A percentile compares a stretch with the other conserved stretches of the same genome.
phyloP scores from a whole-genome alignment of 2,329 filamentous ascomycete species.

The Ceratocystis cacaofunesta region DNA sequence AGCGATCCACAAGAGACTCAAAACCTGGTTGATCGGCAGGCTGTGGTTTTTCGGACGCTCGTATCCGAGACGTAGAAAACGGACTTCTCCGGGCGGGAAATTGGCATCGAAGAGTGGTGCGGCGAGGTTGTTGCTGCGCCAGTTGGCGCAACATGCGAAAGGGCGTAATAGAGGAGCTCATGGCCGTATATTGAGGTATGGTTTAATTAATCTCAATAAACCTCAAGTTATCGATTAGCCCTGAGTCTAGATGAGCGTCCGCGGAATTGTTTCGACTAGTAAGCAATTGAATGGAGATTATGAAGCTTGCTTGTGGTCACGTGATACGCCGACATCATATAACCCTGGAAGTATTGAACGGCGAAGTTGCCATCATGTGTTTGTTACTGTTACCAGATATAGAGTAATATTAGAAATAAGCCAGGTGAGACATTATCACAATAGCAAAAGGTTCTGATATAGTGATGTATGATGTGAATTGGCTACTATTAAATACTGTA shows the following conservation, averaged over 20 bases:
- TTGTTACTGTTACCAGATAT: too few species aligned
- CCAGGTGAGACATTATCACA: too few species aligned
- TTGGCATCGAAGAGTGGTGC: not conserved
- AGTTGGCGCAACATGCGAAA: slow-evolving; percentile 11
- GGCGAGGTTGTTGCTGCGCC: slow-evolving; percentile 12
- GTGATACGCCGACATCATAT: not conserved
- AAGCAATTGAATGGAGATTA: not conserved
- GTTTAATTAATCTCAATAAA: not conserved
- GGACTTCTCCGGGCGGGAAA: not conserved
- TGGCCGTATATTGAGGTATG: not conserved
- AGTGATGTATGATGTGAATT: too few species aligned
- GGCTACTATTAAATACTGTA: too few species aligned
- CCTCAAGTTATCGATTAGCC: not conserved
- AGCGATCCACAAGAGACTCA: slow-evolving; percentile 68
- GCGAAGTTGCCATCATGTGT: too few species aligned
- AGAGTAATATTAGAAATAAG: too few species aligned
- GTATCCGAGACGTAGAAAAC: slow-evolving; percentile 14
- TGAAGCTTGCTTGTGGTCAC: slow-evolving; percentile 1
- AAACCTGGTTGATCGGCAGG: slow-evolving; percentile 65
- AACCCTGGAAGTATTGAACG: too few species aligned
- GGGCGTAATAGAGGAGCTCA: not conserved
- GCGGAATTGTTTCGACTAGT: not conserved
- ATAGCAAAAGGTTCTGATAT: too few species aligned
- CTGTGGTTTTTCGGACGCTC: slow-evolving; percentile 25
- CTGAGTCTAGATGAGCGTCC: not conserved